Conservation (phyloP, 179 eudicot species). For the Beta macrorhiza region DNA sequence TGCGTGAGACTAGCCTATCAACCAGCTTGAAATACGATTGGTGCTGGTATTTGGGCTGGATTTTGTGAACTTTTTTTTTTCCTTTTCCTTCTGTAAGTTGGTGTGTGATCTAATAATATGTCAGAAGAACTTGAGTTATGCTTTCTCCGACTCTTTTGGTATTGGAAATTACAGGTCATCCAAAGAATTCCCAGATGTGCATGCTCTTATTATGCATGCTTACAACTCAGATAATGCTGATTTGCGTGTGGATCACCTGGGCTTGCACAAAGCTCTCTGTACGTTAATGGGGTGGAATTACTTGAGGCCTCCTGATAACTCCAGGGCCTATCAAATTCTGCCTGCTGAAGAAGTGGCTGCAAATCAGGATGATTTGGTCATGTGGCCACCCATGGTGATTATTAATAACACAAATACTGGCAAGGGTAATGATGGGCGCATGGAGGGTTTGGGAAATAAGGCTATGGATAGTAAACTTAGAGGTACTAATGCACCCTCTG, state of each 20-base stretch:
- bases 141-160: conserved; percentile 44
- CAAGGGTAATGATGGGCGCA: conserved; percentile 84
- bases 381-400: conserved; percentile 94
- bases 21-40: background rate
- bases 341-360: conserved; percentile 78
- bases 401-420: conserved; percentile 83
- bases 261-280: conserved; percentile 94
- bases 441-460: conserved; percentile 97
- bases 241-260: conserved; percentile 79
- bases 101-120: conserved; percentile 19
- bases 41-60: conserved; percentile 3
- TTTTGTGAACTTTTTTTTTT: background rate
- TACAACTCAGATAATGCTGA: conserved; percentile 74
- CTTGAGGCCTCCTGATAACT: conserved; percentile 75
- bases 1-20: background rate
- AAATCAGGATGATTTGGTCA: conserved; percentile 74
- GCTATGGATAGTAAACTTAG: conserved; percentile 81
- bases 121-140: conserved; percentile 38
- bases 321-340: conserved; percentile 66
- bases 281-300: conserved; percentile 94
- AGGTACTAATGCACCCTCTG: conserved; percentile 59
- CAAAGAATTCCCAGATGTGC: conserved; percentile 83
- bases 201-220: conserved; percentile 80
- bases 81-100: background rate
- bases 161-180: conserved; percentile 86